Percentiles rank a stretch among this genome's conserved stretches.
Evolutionary conservation across 208 protist genomes (phyloP).

Genomic region (Naegleria lovaniensis): DNA sequence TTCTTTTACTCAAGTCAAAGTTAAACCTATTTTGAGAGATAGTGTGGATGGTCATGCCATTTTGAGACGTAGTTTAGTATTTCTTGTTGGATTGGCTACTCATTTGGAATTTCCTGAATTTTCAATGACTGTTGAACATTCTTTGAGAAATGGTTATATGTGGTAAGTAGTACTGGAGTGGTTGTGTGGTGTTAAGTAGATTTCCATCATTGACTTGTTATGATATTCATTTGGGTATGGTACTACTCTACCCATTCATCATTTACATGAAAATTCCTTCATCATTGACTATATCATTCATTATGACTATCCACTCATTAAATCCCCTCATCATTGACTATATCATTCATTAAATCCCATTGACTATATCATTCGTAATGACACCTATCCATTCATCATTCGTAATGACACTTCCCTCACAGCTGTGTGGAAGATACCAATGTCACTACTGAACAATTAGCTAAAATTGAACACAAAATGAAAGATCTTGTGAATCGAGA

Average conservation of each 20-base stretch:
- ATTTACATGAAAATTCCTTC: too few species aligned
- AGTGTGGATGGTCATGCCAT: neutral
- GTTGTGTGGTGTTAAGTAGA: too few species aligned
- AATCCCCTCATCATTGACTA: too few species aligned
- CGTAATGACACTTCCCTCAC: neutral
- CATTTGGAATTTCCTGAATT: neutral
- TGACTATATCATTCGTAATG: neutral
- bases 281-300: too few species aligned
- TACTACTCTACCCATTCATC: too few species aligned
- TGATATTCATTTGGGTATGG: too few species aligned
- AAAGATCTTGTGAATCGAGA: neutral
- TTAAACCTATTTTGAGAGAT: neutral
- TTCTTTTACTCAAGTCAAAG: neutral
- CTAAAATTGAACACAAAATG: neutral
- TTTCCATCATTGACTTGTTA: too few species aligned
- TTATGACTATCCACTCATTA: too few species aligned
- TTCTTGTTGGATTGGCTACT: neutral
- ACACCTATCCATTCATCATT: too few species aligned
- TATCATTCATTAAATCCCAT: too few species aligned
- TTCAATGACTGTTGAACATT: constrained; percentile 3
- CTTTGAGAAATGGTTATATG: neutral
- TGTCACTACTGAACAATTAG: neutral
- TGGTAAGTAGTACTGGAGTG: too few species aligned
- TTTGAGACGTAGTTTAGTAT: neutral
- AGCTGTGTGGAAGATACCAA: neutral